Evolutionary conservation across 2,329 filamentous ascomycete species (phyloP).

Genomic region (Clarireedia monteithiana): DNA sequence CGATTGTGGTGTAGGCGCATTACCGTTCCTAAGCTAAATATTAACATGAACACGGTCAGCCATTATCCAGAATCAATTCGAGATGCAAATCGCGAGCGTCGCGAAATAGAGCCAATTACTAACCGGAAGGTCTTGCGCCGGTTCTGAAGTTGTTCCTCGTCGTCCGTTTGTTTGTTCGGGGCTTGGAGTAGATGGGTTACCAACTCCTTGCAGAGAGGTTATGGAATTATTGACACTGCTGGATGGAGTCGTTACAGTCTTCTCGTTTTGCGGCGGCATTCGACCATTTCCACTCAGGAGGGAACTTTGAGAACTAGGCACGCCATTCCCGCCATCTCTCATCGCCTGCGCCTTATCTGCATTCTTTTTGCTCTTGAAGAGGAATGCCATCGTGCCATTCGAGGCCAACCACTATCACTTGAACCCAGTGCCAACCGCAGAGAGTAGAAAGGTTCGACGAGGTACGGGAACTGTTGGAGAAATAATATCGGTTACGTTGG

Average conservation of each 20-base stretch:
- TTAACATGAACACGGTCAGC: conserved; percentile 8
- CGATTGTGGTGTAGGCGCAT: conserved; percentile 26
- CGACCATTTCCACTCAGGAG: conserved; percentile 40
- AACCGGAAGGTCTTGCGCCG: conserved; percentile 33
- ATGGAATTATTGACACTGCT: conserved; percentile 41
- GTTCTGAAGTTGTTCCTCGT: conserved; percentile 39
- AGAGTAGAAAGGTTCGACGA: not conserved
- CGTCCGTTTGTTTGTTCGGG: conserved; percentile 44
- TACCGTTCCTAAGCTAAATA: conserved; percentile 46
- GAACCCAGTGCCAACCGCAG: conserved; percentile 3
- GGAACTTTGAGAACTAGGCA: conserved; percentile 35
- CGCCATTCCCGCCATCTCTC: conserved; percentile 20
- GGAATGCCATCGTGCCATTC: conserved; percentile 59
- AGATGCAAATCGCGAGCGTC: conserved; percentile 1
- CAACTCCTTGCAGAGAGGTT: conserved; percentile 52
- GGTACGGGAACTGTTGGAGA: not conserved
- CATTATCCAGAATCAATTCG: not conserved
- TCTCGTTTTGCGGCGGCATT: conserved; percentile 39
- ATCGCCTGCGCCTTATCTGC: conserved; percentile 50
- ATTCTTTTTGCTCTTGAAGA: conserved; percentile 76
- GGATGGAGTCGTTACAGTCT: conserved; percentile 54
- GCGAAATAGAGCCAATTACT: conserved; percentile 17
- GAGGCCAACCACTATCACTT: conserved; percentile 22
- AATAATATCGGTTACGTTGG: conserved; percentile 2
- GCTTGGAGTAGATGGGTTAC: conserved; percentile 24